Conservation (phyloP, 2,329 filamentous ascomycete genomes). For the Didymosphaeria variabile region DNA sequence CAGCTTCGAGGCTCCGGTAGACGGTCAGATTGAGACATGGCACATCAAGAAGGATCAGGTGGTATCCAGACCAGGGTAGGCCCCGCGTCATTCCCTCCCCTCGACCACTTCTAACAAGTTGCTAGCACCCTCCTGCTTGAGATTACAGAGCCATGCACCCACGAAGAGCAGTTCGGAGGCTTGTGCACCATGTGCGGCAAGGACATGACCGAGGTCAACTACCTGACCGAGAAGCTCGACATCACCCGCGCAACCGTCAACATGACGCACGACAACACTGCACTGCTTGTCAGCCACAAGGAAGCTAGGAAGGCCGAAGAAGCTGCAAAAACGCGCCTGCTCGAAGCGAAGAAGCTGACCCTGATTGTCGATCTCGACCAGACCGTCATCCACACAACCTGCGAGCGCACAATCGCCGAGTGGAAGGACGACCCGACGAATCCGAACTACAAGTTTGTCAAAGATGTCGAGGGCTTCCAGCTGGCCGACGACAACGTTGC, state of each 20-base stretch:
- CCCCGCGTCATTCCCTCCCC: constrained; percentile 8
- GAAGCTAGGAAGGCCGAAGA: constrained; percentile 86
- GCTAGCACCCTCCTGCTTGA: constrained; percentile 69
- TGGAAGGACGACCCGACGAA: constrained; percentile 91
- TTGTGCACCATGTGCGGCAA: constrained; percentile 93
- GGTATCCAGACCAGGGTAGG: constrained; percentile 60
- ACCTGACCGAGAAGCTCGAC: constrained; percentile 81
- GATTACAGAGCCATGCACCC: constrained; percentile 89
- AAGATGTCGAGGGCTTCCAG: constrained; percentile 88
- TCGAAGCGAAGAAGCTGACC: constrained; percentile 84
- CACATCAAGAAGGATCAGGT: constrained; percentile 72
- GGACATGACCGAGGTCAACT: constrained; percentile 91
- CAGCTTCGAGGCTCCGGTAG: constrained; percentile 83
- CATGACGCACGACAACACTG: constrained; percentile 91
- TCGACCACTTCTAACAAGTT: constrained; percentile 16
- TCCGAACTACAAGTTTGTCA: constrained; percentile 89
- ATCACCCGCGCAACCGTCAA: constrained; percentile 90
- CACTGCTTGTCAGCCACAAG: constrained; percentile 81
- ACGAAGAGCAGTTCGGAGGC: constrained; percentile 89
- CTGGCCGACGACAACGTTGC: constrained; percentile 75
- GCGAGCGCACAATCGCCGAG: constrained; percentile 94
- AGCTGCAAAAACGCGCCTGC: constrained; percentile 82
- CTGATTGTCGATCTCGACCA: constrained; percentile 97
- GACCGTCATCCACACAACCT: constrained; percentile 97
- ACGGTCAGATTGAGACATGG: constrained; percentile 82